Percentiles rank a stretch among this genome's conserved stretches.
Conservation (phyloP, 2,329 filamentous ascomycete species). For the Exophiala oligosperma region DNA sequence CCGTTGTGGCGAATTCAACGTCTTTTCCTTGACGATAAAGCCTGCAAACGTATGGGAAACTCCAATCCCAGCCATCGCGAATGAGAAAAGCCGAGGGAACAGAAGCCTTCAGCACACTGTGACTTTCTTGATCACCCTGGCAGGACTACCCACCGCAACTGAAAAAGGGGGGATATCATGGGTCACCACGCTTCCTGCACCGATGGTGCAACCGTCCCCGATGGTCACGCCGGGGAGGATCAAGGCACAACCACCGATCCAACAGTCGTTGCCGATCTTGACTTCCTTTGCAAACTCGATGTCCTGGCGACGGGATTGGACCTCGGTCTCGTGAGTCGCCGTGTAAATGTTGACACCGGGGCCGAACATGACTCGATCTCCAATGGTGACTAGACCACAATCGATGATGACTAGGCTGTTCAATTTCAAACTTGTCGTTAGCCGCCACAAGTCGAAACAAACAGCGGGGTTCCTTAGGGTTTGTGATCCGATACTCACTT, state of each 20-base stretch:
- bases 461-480: too few species aligned
- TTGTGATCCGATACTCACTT: too few species aligned
- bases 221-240: conserved; percentile 45
- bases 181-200: conserved; percentile 42
- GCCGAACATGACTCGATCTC: conserved; percentile 53
- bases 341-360: conserved; percentile 55
- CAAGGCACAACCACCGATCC: conserved; percentile 50
- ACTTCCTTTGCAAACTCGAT: conserved; percentile 53
- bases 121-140: conserved; percentile 34
- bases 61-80: too few species aligned
- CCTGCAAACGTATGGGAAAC: too few species aligned
- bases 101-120: not conserved
- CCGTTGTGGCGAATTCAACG: too few species aligned
- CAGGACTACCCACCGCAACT: conserved; percentile 42
- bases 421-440: too few species aligned
- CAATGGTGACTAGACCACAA: conserved; percentile 54
- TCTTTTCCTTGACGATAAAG: too few species aligned
- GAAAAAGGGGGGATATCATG: conserved; percentile 38
- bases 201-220: conserved; percentile 43
- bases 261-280: conserved; percentile 48
- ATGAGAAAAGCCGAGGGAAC: too few species aligned
- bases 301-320: conserved; percentile 48
- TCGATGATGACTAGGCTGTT: conserved; percentile 44
- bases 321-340: conserved; percentile 54
- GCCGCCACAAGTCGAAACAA: too few species aligned